Evolutionary conservation across 345 rosid species (phyloP), one percentile per base, ranked within the genome.

Genomic region (thale cress (Arabidopsis thaliana)): DNA sequence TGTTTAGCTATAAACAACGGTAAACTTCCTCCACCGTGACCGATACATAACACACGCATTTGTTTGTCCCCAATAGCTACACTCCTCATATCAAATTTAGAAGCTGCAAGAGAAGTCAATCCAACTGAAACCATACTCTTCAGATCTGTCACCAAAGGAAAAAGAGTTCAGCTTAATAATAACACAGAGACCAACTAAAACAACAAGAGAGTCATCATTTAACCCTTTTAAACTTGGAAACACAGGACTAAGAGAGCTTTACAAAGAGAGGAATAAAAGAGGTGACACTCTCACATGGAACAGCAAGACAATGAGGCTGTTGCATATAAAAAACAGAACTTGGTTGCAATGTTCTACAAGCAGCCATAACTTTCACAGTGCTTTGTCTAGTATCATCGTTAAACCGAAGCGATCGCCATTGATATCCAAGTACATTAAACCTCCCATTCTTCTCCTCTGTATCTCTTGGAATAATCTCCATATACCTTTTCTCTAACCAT

Each of bases 1-100:
- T 87, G 84, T 58, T 79, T 87, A 63, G 98, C 96, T 83, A 94
- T 57, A 78, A 90, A 94, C 74, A 94, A 81, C 0, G 97, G 95
- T 74, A 94, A 81, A 80, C 92, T 91, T 74, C 98, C 98, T 36
- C 97, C 97, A 46, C 98, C 98, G 68, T 94, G 96, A 65, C 97
- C 98, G 28, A 94, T 77, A 75, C 97, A 91, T 78, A 94, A 76
- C 63, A 94, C 79, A 13, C 78, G 85, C 96, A 94, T 85, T 36
- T 59, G 73, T 78, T 71, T 85, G 82, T 83, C 79, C 53, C 97
- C 96, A 48, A 25, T 64, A 23, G 79, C 82, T 64, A 86, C 93
- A 78, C 79, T 82, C 49, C 28, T 55, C 69, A 90, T 78, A 72
- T 88, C 90, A 78, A 60, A 87, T 41, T 75, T 77, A 45, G 85